These are phyloP conservation scores for Cardamine chenopodiifolia DNA, from an alignment of 345 rosid genomes.

Conservation along the genomic window DNA sequence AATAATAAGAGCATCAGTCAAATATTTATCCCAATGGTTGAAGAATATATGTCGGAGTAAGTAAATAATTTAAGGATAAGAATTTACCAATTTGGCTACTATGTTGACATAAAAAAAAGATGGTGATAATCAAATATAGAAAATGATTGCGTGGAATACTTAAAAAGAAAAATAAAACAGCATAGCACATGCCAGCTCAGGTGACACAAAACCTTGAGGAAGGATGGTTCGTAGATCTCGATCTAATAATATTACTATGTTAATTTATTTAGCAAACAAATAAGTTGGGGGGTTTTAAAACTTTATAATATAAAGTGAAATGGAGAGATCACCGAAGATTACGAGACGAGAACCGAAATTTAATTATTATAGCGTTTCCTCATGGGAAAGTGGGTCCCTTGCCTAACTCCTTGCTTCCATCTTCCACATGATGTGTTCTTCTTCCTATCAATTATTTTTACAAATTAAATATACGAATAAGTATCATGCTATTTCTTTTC, in stretches of 20 bases:
- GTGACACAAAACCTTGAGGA: slow-evolving; percentile 21
- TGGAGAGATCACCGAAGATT: slow-evolving; percentile 57
- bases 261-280: slow-evolving; percentile 21
- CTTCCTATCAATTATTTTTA: slow-evolving; percentile 29
- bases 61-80: not conserved
- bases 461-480: not conserved
- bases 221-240: slow-evolving; percentile 37
- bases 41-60: slow-evolving; percentile 24
- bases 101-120: slow-evolving; percentile 1
- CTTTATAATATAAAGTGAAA: slow-evolving; percentile 18
- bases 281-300: not conserved
- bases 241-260: slow-evolving; percentile 2
- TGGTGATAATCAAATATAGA: not conserved
- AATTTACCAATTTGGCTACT: not conserved
- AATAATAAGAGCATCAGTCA: not conserved
- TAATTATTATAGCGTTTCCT: slow-evolving; percentile 34
- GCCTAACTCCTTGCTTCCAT: slow-evolving; percentile 45
- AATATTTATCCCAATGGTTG: slow-evolving; percentile 3
- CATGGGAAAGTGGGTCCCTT: slow-evolving; percentile 45
- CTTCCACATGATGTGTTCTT: slow-evolving; percentile 49
- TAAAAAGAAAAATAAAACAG: slow-evolving; percentile 3
- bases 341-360: slow-evolving; percentile 38
- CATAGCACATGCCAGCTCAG: slow-evolving; percentile 37
- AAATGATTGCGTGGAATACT: slow-evolving; percentile 6
- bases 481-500: not conserved